Conservation (phyloP, 2,329 filamentous ascomycete genomes). For the Fusarium staphyleae region DNA sequence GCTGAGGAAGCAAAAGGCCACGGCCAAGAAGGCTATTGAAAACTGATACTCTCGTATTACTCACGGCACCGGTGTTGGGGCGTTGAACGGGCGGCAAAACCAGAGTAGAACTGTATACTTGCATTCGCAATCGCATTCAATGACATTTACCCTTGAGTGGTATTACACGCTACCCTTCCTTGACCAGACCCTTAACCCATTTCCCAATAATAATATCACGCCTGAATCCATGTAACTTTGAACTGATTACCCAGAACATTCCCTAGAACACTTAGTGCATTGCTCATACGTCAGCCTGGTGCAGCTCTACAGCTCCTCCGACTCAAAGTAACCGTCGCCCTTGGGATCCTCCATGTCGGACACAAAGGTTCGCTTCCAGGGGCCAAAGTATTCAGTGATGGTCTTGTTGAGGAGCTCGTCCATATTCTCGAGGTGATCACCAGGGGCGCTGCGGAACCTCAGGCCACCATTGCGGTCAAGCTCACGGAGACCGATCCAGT, state of each 20-base stretch:
- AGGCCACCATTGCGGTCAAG: constrained; percentile 82
- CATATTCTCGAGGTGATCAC: constrained; percentile 82
- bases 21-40: constrained; percentile 60
- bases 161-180: constrained; percentile 29
- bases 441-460: constrained; percentile 74
- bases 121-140: constrained; percentile 26
- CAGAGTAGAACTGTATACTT: constrained; percentile 37
- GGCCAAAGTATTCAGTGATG: constrained; percentile 73
- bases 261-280: constrained; percentile 14
- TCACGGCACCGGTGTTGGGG: constrained; percentile 45
- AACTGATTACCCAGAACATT: background rate
- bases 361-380: constrained; percentile 50
- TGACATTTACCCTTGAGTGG: constrained; percentile 30
- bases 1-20: constrained; percentile 66
- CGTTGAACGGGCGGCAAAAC: constrained; percentile 41
- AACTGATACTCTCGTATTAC: constrained; percentile 46
- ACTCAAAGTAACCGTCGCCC: constrained; percentile 18
- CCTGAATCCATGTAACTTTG: constrained; percentile 7
- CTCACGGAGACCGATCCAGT: constrained; percentile 87
- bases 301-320: constrained; percentile 49
- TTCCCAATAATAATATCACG: background rate
- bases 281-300: constrained; percentile 4
- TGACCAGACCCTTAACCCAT: background rate
- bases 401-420: constrained; percentile 70
- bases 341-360: constrained; percentile 30